Conservation (phyloP, 179 eudicot species). For the Patellifolia procumbens region DNA sequence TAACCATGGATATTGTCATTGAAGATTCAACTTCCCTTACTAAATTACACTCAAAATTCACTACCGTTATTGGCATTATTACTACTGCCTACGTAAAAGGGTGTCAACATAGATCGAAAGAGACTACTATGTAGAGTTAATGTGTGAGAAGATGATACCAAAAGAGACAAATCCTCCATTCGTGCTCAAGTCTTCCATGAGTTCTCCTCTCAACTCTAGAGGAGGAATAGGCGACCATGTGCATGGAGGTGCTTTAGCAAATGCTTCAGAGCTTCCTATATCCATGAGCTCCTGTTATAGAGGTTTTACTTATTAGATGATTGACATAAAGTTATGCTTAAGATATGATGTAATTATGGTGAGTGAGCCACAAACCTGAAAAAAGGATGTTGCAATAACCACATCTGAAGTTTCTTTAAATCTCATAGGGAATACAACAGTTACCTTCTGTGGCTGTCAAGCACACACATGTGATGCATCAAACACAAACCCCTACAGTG, state of each 20-base stretch:
- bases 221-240: constrained; percentile 96
- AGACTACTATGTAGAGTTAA: not conserved
- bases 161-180: constrained; percentile 90
- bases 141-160: constrained; percentile 41
- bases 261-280: constrained; percentile 54
- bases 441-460: constrained; percentile 67
- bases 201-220: constrained; percentile 80
- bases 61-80: not conserved
- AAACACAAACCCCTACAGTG: constrained; percentile 8
- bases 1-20: no score
- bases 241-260: constrained; percentile 79
- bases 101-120: not conserved
- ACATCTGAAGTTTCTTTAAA: constrained; percentile 83
- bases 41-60: not conserved
- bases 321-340: not conserved
- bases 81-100: no score
- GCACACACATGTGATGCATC: constrained; percentile 17
- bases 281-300: constrained; percentile 74
- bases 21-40: no score
- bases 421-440: constrained; percentile 76
- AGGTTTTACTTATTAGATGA: not conserved
- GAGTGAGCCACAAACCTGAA: constrained; percentile 61
- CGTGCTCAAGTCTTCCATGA: constrained; percentile 78
- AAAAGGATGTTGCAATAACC: constrained; percentile 83
- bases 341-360: not conserved